Base-by-base conservation (phyloP, 208 protist species). In the Wallacemonas sp. region DNA sequence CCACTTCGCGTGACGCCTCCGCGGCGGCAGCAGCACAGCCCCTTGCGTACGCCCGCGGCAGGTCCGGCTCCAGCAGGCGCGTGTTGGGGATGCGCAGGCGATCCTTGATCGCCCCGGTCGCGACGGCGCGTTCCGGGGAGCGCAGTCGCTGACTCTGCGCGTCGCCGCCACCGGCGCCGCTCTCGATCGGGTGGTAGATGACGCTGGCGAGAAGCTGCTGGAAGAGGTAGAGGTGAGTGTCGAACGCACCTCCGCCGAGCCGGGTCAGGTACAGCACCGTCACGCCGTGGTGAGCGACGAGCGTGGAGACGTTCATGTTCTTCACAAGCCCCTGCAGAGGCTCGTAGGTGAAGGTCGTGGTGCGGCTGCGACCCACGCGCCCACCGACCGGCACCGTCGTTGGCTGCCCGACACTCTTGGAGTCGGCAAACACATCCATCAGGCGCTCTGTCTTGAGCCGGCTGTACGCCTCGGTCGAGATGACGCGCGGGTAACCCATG, bases 391-490 rank as follows among this genome's bases (percentile, higher is more conserved):
- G 58, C 43, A 87, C 61, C 55, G 85, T 90, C 11, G 79, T 90
- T 17, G 87, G 81, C 14, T 68, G 71, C n/a, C 90, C 87, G 29
- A 92, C 79, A 62, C 85, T 58, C 58, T 86, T 86, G 29, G 88
- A 83, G 41, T 91, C 87, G 6, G 65, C 44, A 46, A 93, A 92
- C 21, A 92, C 86, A 12, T 90, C 84, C 21, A 92, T 73, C 44
- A 96, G 61, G 11, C 90, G 83, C 30, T 85, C 62, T 61, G 74
- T 82, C 72, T 96, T 96, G 19, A 90, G 78, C n/a, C 85, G 70
- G 64, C 86, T 93, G 78, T 94, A 96, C 78, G 93, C 73, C 65
- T 94, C 87, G 1, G 79, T 91, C 14, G 90, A 93, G 79, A 96
- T 90, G 26, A 96, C 83, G 36, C 76, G 80, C 1, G 90, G 90